Evolutionary conservation across 345 rosid genomes (phyloP).

Genomic region (Cardiospermum halicacabum): DNA sequence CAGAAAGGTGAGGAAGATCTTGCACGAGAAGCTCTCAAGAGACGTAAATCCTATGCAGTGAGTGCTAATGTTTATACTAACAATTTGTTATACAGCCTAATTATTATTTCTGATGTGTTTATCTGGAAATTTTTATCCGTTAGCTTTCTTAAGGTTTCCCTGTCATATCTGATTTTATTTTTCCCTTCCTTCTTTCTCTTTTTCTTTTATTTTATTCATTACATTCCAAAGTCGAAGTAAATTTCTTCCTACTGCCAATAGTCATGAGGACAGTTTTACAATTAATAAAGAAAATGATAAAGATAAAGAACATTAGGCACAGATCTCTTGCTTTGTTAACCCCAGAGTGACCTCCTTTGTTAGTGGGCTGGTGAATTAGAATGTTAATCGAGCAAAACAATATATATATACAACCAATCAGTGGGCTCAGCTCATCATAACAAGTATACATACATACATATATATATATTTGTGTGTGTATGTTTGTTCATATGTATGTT

Average conservation of each 20-base stretch:
- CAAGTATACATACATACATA: too few species aligned
- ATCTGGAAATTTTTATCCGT: not conserved
- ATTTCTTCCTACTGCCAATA: not conserved
- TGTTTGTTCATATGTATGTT: too few species aligned
- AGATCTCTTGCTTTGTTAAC: not conserved
- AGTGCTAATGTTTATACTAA: slow-evolving; percentile 18
- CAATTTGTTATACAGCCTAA: not conserved
- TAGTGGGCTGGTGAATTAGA: not conserved
- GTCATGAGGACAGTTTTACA: not conserved
- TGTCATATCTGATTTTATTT: not conserved
- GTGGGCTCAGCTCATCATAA: not conserved
- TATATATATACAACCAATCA: not conserved
- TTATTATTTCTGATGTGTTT: not conserved
- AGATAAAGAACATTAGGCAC: not conserved
- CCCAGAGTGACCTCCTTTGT: not conserved
- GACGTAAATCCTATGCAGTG: slow-evolving; percentile 74
- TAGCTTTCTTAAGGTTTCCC: not conserved
- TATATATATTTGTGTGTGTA: too few species aligned
- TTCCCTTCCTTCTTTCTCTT: not conserved
- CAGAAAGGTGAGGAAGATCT: slow-evolving; percentile 81
- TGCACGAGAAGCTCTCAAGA: slow-evolving; percentile 82
- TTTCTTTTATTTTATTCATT: not conserved
- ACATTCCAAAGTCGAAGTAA: not conserved
- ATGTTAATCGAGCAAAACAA: not conserved
- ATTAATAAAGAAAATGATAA: slow-evolving; percentile 3